Percentiles rank a stretch among this genome's conserved stretches.
These are phyloP conservation scores for Linum tenue DNA, from an alignment of 345 rosid species.

Conservation along the genomic window DNA sequence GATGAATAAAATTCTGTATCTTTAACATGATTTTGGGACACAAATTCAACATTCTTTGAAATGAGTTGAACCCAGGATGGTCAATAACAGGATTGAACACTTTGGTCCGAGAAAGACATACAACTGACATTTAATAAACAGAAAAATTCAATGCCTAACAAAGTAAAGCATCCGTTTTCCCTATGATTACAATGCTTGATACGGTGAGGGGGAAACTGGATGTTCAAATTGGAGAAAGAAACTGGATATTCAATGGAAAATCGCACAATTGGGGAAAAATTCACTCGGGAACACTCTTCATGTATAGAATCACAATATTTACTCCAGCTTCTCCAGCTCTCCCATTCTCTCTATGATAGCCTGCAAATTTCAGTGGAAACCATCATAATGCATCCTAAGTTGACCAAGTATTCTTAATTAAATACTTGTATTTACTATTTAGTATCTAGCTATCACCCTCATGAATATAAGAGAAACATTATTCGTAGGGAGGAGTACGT, in stretches of 20 bases:
- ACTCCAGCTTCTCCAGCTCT: conserved; percentile 88
- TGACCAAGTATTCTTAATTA: background rate
- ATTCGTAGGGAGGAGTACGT: background rate
- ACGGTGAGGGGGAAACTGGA: background rate
- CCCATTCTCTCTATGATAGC: conserved; percentile 92
- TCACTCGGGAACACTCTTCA: conserved; percentile 6
- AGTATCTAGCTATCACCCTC: background rate
- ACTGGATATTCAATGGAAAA: background rate
- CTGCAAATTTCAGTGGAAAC: conserved; percentile 32
- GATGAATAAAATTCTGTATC: no score
- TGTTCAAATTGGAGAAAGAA: background rate
- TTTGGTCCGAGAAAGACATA: no score
- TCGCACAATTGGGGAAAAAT: background rate
- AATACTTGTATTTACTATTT: background rate
- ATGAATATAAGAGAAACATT: no score
- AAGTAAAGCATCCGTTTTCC: background rate
- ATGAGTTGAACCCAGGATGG: no score
- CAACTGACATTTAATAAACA: background rate
- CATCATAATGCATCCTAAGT: background rate
- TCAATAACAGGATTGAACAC: no score
- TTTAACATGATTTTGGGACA: no score
- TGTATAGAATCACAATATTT: conserved; percentile 10
- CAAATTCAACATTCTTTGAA: no score
- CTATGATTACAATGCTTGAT: background rate
- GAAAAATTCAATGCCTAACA: background rate